Base-by-base conservation (phyloP, 2,329 filamentous ascomycete species). In the Tolypocladium album region DNA sequence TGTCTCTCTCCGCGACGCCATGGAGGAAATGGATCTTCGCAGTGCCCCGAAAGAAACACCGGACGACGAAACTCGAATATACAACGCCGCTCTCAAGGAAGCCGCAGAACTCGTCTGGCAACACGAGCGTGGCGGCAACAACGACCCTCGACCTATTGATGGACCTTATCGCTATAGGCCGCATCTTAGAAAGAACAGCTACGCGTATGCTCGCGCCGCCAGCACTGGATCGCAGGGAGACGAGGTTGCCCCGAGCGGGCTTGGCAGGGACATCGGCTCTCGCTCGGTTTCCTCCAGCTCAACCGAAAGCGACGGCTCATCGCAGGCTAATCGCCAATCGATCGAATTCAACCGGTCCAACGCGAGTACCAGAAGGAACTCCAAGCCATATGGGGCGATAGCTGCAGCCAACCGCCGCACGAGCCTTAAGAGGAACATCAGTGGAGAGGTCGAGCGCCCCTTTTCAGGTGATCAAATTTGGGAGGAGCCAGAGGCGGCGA, bases 391-490 rank as follows among this genome's bases (percentile, higher is more conserved):
- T 59, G 73, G 73, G n/a, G 72, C 70, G 31, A 65, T 79, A 11
- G 68, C 72, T 2, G 66, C 72, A 57, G 72, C 56, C 73, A 72
- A 22, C 68, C 82, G 82, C 40, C 85, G 85, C 63, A 88, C 85
- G 67, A 88, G 85, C 66, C 79, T 84, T 67, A 87, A 83, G 72
- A 82, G 88, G 62, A 88, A 89, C 65, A 82, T 86, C 67, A 91
- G 87, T 69, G 87, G 86, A 24, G 86, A 88, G 68, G 75, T 87
- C 61, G 77, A 82, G 65, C 83, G 79, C 59, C 82, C 86, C 1
- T 92, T 90, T 70, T 88, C 87, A 1, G 84, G 87, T 40, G 88
- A 92, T 69, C 86, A 90, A 68, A 92, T 97, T 62, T 97, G 91
- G 80, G 92, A 97, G 72, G 93, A 97, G 70, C 89, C 90, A 1